Conservation (phyloP, 805 yeast species). For the Ogataea neopini region DNA sequence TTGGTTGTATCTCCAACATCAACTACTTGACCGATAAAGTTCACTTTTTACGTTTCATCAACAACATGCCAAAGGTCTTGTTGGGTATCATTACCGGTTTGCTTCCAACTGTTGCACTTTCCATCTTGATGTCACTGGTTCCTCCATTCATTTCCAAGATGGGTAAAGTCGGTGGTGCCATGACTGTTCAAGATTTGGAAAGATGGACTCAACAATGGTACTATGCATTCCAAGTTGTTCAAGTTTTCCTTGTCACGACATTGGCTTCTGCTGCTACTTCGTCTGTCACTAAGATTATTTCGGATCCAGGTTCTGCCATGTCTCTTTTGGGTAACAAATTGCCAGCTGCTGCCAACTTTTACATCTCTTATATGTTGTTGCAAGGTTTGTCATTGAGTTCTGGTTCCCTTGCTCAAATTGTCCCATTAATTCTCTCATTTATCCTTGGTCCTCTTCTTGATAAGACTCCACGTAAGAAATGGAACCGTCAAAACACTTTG, state of each 20-base stretch:
- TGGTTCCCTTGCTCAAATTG: conserved; percentile 75
- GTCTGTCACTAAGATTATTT: conserved; percentile 66
- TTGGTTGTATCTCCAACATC: conserved; percentile 89
- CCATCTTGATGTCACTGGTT: conserved; percentile 80
- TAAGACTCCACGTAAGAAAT: conserved; percentile 87
- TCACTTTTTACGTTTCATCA: conserved; percentile 72
- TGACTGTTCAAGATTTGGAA: conserved; percentile 73
- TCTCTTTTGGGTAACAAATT: conserved; percentile 68
- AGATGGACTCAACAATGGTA: conserved; percentile 84
- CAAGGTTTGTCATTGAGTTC: conserved; percentile 80
- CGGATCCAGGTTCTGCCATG: conserved; percentile 72
- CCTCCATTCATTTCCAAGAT: conserved; percentile 79
- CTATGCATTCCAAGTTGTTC: conserved; percentile 87
- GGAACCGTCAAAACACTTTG: conserved; percentile 71
- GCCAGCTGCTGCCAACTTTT: conserved; percentile 91
- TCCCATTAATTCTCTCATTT: conserved; percentile 68
- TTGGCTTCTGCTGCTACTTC: conserved; percentile 83
- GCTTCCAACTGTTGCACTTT: conserved; percentile 78
- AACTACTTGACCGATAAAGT: conserved; percentile 69
- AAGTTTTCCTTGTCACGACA: conserved; percentile 84
- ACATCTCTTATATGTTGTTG: conserved; percentile 76
- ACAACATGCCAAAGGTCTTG: conserved; percentile 66
- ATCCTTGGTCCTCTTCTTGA: conserved; percentile 72
- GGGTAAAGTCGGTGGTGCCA: conserved; percentile 74
- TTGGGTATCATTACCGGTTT: conserved; percentile 87